A percentile compares a stretch with the other conserved stretches of the same genome.
Conservation (phyloP, 352 stramenopile species). For the Thraustotheca clavata region DNA sequence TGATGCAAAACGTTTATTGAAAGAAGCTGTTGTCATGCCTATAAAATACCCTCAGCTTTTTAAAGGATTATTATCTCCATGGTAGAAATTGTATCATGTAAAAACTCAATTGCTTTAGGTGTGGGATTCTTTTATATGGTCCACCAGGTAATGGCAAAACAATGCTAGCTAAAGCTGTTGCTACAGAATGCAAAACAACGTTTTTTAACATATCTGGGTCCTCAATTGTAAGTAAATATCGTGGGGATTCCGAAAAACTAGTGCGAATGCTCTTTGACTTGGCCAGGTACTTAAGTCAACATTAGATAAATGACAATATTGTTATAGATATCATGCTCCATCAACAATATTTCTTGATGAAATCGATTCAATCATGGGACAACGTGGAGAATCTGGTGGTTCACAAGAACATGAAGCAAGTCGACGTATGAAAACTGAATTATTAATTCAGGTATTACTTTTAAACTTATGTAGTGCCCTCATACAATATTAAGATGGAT, state of each 20-base stretch:
- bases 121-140: conserved; percentile 86
- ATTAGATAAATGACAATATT: background rate
- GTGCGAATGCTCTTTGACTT: conserved; percentile 83
- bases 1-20: conserved; percentile 90
- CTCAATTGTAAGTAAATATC: conserved; percentile 82
- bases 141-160: conserved; percentile 81
- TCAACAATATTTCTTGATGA: conserved; percentile 85
- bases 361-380: conserved; percentile 86
- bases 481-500: conserved; percentile 62
- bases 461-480: background rate
- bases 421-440: conserved; percentile 79
- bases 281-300: conserved; percentile 26
- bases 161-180: conserved; percentile 82
- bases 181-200: conserved; percentile 77
- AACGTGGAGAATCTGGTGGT: conserved; percentile 56
- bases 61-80: conserved; percentile 80
- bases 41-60: conserved; percentile 94
- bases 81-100: conserved; percentile 23
- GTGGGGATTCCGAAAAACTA: conserved; percentile 78
- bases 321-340: conserved; percentile 55
- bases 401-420: conserved; percentile 80
- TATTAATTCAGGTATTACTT: conserved; percentile 57
- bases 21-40: conserved; percentile 94
- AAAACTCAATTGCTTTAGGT: conserved; percentile 37
- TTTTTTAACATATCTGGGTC: conserved; percentile 87